Conservation (phyloP, 2,329 filamentous ascomycete genomes). For the Fusarium ambrosium region DNA sequence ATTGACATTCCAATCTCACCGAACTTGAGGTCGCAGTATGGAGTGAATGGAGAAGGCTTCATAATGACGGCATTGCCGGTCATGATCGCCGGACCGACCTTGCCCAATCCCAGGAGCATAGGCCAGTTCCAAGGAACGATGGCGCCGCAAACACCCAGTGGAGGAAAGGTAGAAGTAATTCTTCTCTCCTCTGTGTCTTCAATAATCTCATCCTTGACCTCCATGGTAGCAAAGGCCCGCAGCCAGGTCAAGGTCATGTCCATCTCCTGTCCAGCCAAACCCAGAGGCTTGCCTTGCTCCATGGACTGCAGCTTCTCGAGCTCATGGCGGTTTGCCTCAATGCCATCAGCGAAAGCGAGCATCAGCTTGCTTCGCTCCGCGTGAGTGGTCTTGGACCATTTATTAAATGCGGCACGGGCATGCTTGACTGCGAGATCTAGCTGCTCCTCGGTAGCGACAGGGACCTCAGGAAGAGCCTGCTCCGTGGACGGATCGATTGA, state of each 20-base stretch:
- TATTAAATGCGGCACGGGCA: conserved; percentile 46
- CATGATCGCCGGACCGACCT: conserved; percentile 68
- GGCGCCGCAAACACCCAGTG: conserved; percentile 34
- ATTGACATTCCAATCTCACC: conserved; percentile 68
- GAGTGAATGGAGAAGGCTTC: conserved; percentile 70
- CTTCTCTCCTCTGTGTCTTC: conserved; percentile 34
- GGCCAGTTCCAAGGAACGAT: conserved; percentile 46
- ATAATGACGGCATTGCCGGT: conserved; percentile 69
- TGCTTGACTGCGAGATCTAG: conserved; percentile 48
- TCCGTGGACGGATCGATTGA: conserved; percentile 50
- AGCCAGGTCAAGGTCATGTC: conserved; percentile 5
- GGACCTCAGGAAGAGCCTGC: conserved; percentile 49
- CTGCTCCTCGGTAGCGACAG: conserved; percentile 47
- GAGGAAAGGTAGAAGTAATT: not conserved
- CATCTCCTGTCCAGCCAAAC: conserved; percentile 17
- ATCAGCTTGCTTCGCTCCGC: conserved; percentile 45
- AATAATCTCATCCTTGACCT: conserved; percentile 30
- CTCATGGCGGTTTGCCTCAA: conserved; percentile 43
- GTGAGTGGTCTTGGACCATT: conserved; percentile 46
- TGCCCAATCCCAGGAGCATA: conserved; percentile 49
- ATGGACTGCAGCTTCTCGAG: conserved; percentile 40
- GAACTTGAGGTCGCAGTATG: conserved; percentile 70
- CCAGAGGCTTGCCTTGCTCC: conserved; percentile 46
- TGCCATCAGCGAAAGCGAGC: conserved; percentile 44
- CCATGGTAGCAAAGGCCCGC: conserved; percentile 2